Conservation (phyloP, 768 basidiomycete species). For the Pholiota microspora region DNA sequence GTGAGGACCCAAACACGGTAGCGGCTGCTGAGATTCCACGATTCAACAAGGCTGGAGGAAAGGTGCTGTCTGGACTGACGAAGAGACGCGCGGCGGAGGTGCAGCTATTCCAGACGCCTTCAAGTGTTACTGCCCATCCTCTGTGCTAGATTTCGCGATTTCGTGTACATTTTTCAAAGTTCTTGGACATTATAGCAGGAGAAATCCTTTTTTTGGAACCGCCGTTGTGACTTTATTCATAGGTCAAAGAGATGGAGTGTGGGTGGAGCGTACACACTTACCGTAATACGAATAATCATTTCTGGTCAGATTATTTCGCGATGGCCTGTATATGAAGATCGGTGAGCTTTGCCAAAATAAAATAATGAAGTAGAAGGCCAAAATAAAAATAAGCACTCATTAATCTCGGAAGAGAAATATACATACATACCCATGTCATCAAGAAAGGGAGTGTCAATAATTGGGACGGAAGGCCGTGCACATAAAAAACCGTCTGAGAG, state of each 20-base stretch:
- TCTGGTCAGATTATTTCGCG: not conserved
- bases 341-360: too few relatives aligned
- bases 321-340: too few relatives aligned
- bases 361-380: too few relatives aligned
- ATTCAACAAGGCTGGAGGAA: conserved; percentile 30
- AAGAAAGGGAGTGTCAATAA: too few relatives aligned
- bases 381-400: too few relatives aligned
- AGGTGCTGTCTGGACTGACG: conserved; percentile 27
- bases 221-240: not conserved
- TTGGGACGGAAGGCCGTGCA: too few relatives aligned
- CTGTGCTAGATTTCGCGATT: conserved; percentile 16
- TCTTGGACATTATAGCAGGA: not conserved
- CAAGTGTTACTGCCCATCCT: conserved; percentile 29
- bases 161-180: not conserved
- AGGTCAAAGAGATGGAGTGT: not conserved
- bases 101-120: conserved; percentile 31
- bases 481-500: too few relatives aligned
- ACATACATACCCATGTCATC: too few relatives aligned
- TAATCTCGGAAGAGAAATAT: too few relatives aligned
- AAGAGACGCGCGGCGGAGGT: conserved; percentile 32
- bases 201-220: not conserved
- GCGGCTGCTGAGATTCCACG: conserved; percentile 34
- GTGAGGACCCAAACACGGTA: conserved; percentile 34
- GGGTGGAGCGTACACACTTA: not conserved
- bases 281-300: not conserved